Evolutionary conservation across 441 rosid genomes (phyloP).

Genomic region (Sinapis alba): DNA sequence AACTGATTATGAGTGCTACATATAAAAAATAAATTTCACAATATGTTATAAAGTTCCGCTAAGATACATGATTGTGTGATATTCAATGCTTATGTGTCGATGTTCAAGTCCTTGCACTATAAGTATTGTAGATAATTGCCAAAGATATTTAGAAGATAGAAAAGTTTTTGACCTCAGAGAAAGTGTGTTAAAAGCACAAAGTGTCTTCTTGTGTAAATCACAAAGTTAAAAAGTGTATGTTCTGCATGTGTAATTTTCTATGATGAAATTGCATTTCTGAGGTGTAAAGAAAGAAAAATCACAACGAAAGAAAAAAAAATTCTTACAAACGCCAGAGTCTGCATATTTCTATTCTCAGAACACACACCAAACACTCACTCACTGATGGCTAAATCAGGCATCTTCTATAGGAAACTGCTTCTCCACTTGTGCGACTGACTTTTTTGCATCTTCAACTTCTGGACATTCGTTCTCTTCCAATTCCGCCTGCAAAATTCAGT

Average conservation of each 20-base stretch:
- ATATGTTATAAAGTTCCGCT: too few relatives aligned
- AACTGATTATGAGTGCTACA: too few relatives aligned
- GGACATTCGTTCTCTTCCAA: conserved; percentile 59
- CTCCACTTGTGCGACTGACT: conserved; percentile 55
- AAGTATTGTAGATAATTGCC: neutral
- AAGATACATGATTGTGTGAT: neutral
- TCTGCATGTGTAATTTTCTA: neutral
- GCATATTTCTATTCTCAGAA: conserved; percentile 10
- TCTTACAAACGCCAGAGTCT: conserved; percentile 2
- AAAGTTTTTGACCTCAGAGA: neutral
- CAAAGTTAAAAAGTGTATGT: neutral
- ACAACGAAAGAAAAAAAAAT: neutral
- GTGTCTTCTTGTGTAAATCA: neutral
- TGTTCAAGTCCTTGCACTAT: neutral
- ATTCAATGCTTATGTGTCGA: neutral
- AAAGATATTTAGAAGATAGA: neutral
- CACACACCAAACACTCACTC: conserved; percentile 23
- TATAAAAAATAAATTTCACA: too few relatives aligned
- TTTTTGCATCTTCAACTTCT: conserved; percentile 67
- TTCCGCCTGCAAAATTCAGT: conserved; percentile 48
- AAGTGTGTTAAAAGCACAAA: neutral
- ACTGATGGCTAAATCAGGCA: conserved; percentile 33
- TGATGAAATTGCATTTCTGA: neutral
- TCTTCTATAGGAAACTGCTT: conserved; percentile 56
- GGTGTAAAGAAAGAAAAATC: neutral